These are phyloP conservation scores for Yamadazyma tumulicola DNA, from an alignment of 805 yeast genomes.

Conservation along the genomic window DNA sequence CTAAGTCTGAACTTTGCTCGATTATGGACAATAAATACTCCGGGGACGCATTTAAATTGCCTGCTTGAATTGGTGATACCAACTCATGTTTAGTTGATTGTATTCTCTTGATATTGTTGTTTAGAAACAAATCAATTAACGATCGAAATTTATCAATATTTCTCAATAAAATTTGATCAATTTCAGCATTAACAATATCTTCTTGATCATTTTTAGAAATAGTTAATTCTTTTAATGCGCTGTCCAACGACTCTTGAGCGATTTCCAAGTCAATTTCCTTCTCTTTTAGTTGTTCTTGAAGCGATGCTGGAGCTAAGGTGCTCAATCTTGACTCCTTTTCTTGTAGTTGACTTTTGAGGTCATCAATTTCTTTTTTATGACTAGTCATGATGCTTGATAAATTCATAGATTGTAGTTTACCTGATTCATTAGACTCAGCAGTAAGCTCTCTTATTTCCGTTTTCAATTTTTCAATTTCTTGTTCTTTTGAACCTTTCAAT, in stretches of 20 bases:
- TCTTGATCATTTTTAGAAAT: conserved; percentile 47
- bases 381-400: conserved; percentile 50
- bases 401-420: conserved; percentile 61
- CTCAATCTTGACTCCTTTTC: conserved; percentile 24
- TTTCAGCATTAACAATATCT: conserved; percentile 54
- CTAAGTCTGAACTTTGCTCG: conserved; percentile 66
- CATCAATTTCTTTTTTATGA: conserved; percentile 61
- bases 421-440: conserved; percentile 54
- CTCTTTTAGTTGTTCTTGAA: conserved; percentile 50
- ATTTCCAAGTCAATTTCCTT: conserved; percentile 79
- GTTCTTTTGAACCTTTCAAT: conserved; percentile 58
- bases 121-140: conserved; percentile 67
- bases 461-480: conserved; percentile 62
- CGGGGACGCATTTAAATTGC: conserved; percentile 73
- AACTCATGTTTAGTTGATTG: conserved; percentile 70
- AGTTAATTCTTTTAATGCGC: conserved; percentile 59
- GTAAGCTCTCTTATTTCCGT: conserved; percentile 61
- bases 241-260: conserved; percentile 74
- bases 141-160: conserved; percentile 47
- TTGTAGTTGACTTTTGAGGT: conserved; percentile 46
- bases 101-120: conserved; percentile 64
- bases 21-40: conserved; percentile 62
- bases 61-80: conserved; percentile 78
- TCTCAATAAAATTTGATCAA: conserved; percentile 48
- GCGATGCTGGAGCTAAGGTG: conserved; percentile 22